phyloP scores from a whole-genome alignment of 352 stramenopile genomes.

The Pythium graminicola region DNA sequence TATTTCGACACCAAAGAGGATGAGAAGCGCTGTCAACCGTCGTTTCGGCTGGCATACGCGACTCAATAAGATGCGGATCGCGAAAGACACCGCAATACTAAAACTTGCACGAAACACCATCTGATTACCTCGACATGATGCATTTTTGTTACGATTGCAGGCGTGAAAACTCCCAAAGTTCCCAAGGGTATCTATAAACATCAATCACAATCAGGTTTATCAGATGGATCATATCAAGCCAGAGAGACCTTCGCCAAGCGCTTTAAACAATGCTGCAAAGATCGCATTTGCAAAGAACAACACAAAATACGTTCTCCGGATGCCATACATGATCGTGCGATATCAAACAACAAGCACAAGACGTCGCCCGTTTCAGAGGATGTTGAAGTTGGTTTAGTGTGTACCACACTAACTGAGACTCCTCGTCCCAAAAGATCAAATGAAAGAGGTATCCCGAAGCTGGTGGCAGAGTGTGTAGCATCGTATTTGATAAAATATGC shows the following conservation, averaged over 20 bases:
- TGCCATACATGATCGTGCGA: constrained; percentile 24
- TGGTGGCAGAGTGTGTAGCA: no score
- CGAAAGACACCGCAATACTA: constrained; percentile 51
- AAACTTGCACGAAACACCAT: constrained; percentile 67
- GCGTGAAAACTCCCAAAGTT: constrained; percentile 59
- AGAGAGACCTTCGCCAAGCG: constrained; percentile 58
- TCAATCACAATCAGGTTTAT: background rate
- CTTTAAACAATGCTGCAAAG: constrained; percentile 57
- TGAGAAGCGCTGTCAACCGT: constrained; percentile 22
- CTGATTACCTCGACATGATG: constrained; percentile 56
- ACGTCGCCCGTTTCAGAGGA: background rate
- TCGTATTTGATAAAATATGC: no score
- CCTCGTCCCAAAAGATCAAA: background rate
- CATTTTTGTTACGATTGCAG: constrained; percentile 35
- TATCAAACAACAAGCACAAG: background rate
- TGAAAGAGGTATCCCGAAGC: constrained; percentile 1
- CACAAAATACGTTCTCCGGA: constrained; percentile 43
- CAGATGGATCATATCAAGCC: no score
- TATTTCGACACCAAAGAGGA: constrained; percentile 37
- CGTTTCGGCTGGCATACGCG: constrained; percentile 30
- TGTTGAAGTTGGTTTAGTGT: constrained; percentile 8
- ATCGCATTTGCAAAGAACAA: constrained; percentile 75
- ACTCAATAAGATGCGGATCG: constrained; percentile 41
- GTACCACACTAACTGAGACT: background rate
- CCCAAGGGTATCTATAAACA: constrained; percentile 21